Conservation (phyloP, 2,329 filamentous ascomycete species). For the Pseudogymnoascus sp. region DNA sequence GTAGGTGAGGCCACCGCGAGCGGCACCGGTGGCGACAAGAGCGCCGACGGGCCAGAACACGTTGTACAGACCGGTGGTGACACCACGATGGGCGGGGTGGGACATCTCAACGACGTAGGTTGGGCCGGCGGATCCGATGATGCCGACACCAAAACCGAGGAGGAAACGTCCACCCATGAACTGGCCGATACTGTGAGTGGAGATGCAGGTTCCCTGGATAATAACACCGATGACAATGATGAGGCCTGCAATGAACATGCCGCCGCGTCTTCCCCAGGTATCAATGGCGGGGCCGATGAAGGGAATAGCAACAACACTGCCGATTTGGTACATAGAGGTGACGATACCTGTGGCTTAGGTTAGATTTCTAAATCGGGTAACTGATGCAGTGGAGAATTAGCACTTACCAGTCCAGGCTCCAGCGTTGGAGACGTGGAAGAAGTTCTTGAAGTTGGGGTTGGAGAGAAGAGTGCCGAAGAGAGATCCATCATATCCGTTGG, state of each 20-base stretch:
- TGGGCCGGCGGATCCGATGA: conserved; percentile 49
- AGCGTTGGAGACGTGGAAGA: conserved; percentile 33
- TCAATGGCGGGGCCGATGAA: conserved; percentile 36
- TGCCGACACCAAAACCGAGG: conserved; percentile 47
- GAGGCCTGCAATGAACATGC: conserved; percentile 44
- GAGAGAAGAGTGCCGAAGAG: conserved; percentile 41
- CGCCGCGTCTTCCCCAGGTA: conserved; percentile 38
- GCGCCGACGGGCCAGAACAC: conserved; percentile 31
- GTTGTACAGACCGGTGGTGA: conserved; percentile 46
- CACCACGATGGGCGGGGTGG: conserved; percentile 51
- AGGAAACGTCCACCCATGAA: conserved; percentile 48
- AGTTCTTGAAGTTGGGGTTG: conserved; percentile 33
- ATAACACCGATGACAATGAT: conserved; percentile 42
- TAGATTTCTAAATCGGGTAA: conserved; percentile 28
- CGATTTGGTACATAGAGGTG: conserved; percentile 40
- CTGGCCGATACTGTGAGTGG: conserved; percentile 34
- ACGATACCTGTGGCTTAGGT: conserved; percentile 37
- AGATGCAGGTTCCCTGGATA: conserved; percentile 33
- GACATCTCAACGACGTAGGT: conserved; percentile 53
- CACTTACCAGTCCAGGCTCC: conserved; percentile 38
- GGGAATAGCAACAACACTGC: conserved; percentile 36
- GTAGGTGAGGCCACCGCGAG: conserved; percentile 39
- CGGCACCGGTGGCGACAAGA: conserved; percentile 36
- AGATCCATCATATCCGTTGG: conserved; percentile 41
- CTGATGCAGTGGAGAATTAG: conserved; percentile 28